Conservation (phyloP, 345 rosid species). For the Microthlaspi erraticum region DNA sequence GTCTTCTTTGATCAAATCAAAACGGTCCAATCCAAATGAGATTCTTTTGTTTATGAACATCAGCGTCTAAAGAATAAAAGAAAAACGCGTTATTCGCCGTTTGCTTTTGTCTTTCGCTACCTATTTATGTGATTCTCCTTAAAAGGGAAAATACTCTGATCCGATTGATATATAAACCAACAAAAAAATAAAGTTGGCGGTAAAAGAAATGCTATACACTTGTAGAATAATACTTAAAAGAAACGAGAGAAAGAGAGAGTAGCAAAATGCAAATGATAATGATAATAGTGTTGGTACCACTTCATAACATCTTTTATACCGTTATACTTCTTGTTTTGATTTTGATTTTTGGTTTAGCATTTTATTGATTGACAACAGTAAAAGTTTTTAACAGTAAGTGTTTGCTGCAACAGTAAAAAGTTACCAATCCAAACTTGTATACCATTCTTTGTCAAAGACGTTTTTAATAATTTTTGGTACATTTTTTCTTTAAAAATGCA, state of each 20-base stretch:
- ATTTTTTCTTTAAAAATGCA: not conserved
- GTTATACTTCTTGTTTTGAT: too few species aligned
- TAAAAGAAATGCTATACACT: too few species aligned
- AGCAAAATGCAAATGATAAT: not conserved
- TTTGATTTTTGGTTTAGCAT: not conserved
- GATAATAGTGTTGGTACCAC: not conserved
- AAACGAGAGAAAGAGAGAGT: not conserved
- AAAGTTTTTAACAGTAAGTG: too few species aligned
- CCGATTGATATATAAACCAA: not conserved
- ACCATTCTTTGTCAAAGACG: too few species aligned
- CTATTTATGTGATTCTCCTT: not conserved
- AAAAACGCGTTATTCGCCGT: slow-evolving; percentile 31
- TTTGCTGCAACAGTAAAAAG: too few species aligned
- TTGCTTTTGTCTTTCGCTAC: not conserved
- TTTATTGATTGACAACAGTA: not conserved
- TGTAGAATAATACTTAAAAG: not conserved
- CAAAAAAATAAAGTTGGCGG: too few species aligned
- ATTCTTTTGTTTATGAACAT: slow-evolving; percentile 15
- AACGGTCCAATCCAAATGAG: slow-evolving; percentile 11
- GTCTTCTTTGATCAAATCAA: slow-evolving; percentile 24
- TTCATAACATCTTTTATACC: too few species aligned
- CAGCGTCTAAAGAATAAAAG: slow-evolving; percentile 25
- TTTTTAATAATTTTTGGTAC: too few species aligned
- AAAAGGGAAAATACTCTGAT: not conserved
- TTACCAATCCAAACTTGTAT: too few species aligned